A percentile compares a stretch with the other conserved stretches of the same genome.
Conservation (phyloP, 805 yeast species). For the Candida sanyiensis region DNA sequence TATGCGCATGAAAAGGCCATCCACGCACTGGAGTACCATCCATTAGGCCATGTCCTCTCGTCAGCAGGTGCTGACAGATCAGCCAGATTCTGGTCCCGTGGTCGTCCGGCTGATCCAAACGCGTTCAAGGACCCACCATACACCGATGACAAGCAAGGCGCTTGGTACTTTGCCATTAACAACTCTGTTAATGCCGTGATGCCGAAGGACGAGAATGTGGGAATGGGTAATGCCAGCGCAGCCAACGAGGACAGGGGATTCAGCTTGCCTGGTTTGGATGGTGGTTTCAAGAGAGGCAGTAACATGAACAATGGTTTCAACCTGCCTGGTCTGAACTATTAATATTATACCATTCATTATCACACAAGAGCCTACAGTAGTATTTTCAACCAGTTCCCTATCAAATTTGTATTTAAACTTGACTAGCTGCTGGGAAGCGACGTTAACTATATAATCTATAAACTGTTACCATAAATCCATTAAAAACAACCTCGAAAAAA, state of each 20-base stretch:
- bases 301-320: conserved; percentile 9
- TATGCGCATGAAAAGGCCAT: conserved; percentile 93
- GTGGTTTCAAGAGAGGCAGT: conserved; percentile 7
- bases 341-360: neutral
- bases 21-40: conserved; percentile 87
- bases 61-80: conserved; percentile 93
- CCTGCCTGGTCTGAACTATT: conserved; percentile 17
- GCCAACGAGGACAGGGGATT: conserved; percentile 8
- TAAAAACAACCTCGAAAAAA: neutral
- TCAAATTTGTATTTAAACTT: too few species aligned
- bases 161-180: conserved; percentile 47
- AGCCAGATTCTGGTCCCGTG: conserved; percentile 90
- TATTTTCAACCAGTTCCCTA: too few species aligned
- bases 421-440: too few species aligned
- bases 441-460: neutral
- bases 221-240: conserved; percentile 9
- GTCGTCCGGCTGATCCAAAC: conserved; percentile 82
- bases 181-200: conserved; percentile 30
- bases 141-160: conserved; percentile 54
- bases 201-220: conserved; percentile 28
- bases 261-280: conserved; percentile 18
- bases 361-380: too few species aligned
- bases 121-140: conserved; percentile 80
- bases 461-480: neutral
- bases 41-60: conserved; percentile 84